Percentiles rank a stretch among this genome's conserved stretches.
phyloP scores from a whole-genome alignment of 2,329 filamentous ascomycete species.

The Beauveria caledonica region DNA sequence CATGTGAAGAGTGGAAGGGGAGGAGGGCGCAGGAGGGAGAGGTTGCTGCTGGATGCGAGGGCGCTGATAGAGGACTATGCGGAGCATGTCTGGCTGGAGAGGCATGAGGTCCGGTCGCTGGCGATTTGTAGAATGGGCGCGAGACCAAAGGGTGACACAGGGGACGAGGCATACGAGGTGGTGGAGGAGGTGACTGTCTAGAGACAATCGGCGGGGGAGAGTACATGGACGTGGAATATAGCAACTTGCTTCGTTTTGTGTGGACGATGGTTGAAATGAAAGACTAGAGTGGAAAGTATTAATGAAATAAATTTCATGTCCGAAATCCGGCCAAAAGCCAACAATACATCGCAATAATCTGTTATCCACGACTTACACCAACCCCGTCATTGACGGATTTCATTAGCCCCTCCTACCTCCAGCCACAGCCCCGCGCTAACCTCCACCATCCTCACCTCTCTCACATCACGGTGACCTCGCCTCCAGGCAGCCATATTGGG shows the following conservation, averaged over 20 bases:
- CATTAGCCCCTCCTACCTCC: not conserved
- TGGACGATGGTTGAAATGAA: no score
- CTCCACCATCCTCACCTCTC: not conserved
- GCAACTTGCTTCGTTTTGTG: no score
- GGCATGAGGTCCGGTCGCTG: constrained; percentile 59
- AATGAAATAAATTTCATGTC: no score
- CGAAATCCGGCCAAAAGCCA: no score
- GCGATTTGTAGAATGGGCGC: constrained; percentile 86
- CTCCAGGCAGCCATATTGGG: not conserved
- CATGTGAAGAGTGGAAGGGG: constrained; percentile 48
- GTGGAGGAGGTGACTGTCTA: constrained; percentile 39
- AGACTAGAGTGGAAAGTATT: no score
- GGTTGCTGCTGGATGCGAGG: constrained; percentile 44
- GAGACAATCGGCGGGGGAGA: no score
- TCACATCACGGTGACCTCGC: not conserved
- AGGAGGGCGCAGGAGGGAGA: constrained; percentile 27
- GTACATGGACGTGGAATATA: no score
- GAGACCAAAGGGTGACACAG: constrained; percentile 49
- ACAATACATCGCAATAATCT: no score
- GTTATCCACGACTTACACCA: not conserved
- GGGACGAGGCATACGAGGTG: constrained; percentile 46
- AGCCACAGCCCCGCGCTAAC: not conserved
- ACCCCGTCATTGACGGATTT: not conserved
- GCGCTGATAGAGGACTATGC: constrained; percentile 51
- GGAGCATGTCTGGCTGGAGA: constrained; percentile 62